These are phyloP conservation scores for Sphaerosporella brunnea DNA, from an alignment of 495 filamentous ascomycete genomes.

Conservation along the genomic window DNA sequence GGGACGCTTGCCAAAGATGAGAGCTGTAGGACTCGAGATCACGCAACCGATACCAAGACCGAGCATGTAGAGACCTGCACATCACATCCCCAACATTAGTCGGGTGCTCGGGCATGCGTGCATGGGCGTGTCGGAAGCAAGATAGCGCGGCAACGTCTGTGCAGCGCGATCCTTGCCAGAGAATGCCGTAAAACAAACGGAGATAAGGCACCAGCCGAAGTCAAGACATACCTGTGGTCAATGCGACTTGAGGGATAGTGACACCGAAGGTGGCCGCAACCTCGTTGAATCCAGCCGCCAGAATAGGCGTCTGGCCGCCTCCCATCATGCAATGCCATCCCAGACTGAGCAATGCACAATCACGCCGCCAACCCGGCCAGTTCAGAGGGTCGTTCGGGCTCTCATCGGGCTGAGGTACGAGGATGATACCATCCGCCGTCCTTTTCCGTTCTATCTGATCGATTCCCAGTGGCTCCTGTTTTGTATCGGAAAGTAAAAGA, in stretches of 20 bases:
- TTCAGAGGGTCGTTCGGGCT: conserved; percentile 84
- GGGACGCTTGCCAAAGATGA: conserved; percentile 75
- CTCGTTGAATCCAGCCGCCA: conserved; percentile 78
- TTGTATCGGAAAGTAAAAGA: conserved; percentile 58
- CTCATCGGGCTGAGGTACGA: conserved; percentile 86
- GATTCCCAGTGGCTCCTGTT: conserved; percentile 34
- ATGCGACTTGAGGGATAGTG: conserved; percentile 53
- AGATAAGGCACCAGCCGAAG: neutral
- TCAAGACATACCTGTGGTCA: conserved; percentile 43
- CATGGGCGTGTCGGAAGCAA: too few species aligned
- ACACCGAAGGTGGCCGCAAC: conserved; percentile 58
- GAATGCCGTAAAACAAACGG: neutral
- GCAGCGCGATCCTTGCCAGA: too few species aligned
- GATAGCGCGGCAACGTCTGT: too few species aligned
- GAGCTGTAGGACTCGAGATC: conserved; percentile 67
- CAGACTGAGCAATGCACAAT: conserved; percentile 62
- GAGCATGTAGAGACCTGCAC: conserved; percentile 72
- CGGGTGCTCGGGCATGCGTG: too few species aligned
- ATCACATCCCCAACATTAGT: too few species aligned
- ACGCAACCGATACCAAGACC: conserved; percentile 75
- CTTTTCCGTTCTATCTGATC: conserved; percentile 48
- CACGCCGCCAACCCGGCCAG: conserved; percentile 71
- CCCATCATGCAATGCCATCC: conserved; percentile 87
- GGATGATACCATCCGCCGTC: conserved; percentile 69
- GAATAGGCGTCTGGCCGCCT: conserved; percentile 78